These are phyloP conservation scores for Plasmopara muralis DNA, from an alignment of 352 stramenopile species.

Conservation along the genomic window DNA sequence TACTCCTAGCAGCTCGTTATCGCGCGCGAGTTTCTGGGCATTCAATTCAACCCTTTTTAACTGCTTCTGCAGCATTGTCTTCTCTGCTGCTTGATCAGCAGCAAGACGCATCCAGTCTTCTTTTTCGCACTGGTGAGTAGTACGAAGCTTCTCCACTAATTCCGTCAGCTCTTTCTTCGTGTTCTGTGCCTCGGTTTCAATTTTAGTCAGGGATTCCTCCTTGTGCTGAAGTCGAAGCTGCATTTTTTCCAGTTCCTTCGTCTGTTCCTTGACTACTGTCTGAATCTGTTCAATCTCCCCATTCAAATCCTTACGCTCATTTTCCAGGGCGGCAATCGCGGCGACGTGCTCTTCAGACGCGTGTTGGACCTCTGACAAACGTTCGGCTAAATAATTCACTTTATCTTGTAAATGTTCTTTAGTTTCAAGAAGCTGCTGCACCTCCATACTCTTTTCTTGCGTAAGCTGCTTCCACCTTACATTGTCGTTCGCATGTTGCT, in stretches of 20 bases:
- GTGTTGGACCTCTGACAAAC: conserved; percentile 35
- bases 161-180: conserved; percentile 32
- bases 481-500: conserved; percentile 31
- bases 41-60: conserved; percentile 35
- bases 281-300: conserved; percentile 31
- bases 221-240: conserved; percentile 45
- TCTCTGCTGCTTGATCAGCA: conserved; percentile 56
- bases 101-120: conserved; percentile 60
- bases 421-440: conserved; percentile 33
- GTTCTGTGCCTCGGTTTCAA: conserved; percentile 24
- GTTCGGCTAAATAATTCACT: conserved; percentile 26
- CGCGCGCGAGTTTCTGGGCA: conserved; percentile 21
- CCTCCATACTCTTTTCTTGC: conserved; percentile 42
- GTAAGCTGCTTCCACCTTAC: conserved; percentile 38
- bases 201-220: conserved; percentile 26
- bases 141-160: conserved; percentile 32
- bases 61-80: conserved; percentile 41
- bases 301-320: conserved; percentile 22
- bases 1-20: conserved; percentile 41
- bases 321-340: conserved; percentile 29
- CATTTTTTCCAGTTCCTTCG: conserved; percentile 51
- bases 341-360: conserved; percentile 32
- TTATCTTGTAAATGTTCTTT: conserved; percentile 59
- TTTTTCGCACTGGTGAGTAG: conserved; percentile 35
- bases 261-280: conserved; percentile 19